Base-by-base conservation (phyloP, 73 alveolate species). In the Durusdinium trenchii region DNA sequence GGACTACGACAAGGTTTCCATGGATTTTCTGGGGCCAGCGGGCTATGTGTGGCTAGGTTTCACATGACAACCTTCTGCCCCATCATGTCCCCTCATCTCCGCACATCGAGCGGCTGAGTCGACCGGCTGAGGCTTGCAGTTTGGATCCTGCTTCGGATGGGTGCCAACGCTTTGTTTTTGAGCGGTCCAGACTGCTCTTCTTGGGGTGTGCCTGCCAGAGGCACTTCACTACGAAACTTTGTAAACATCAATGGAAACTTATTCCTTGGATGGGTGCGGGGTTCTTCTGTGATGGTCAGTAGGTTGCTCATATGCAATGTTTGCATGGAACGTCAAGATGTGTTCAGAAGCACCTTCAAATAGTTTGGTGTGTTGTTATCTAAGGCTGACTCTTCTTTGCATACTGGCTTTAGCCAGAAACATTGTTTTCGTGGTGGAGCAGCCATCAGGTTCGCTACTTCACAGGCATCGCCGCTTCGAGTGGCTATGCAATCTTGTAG, bases 161-260 rank as follows among this genome's bases (percentile, higher is more conserved):
- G 30, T 23, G 30, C 30, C 6, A n/a, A 79, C 30, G 6, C 52
- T 30, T 46, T 26, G 14, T 4, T 36, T 23, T 30, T 43, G 47
- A 26, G 43, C 3, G 94, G 76, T 18, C 3, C 36, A 20, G 94
- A 83, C 26, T 79, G 90, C 67, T 79, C 90, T 9, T 79, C 90
- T 23, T 79, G 90, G 90, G 90, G 90, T 28, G 35, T 79, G 2
- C 90, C 90, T 0, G 64, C 90, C 4, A 12, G 90, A 2, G 90
- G 90, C 3, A 79, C 90, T 23, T 46, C 69, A 1, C 46, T 14
- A 3, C 64, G 90, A 16, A 46, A 43, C 30, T 43, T 1, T 28
- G 47, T 79, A 0, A 79, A 79, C 30, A 30, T n/a, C 0, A 6
- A 30, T 79, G 90, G 90, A 30, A 79, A 79, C 36, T 0, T 43